Conservation (phyloP, 2,329 filamentous ascomycete species). For the Leptodontidium sp. region DNA sequence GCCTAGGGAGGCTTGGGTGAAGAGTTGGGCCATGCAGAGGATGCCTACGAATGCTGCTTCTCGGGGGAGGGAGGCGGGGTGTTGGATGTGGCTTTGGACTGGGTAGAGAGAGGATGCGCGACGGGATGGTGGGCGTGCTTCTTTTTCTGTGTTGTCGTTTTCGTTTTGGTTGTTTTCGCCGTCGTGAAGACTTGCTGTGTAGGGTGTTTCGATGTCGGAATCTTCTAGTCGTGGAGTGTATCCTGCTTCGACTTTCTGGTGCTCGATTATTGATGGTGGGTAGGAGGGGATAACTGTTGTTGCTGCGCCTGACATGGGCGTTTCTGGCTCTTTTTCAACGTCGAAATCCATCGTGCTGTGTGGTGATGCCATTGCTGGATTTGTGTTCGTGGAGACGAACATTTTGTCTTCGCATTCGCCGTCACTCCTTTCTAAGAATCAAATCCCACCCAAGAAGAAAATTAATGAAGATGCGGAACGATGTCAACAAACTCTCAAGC, state of each 20-base stretch:
- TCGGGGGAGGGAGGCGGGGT: conserved; percentile 36
- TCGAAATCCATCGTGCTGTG: conserved; percentile 2
- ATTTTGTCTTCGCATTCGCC: background rate
- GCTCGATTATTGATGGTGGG: background rate
- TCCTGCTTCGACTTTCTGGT: background rate
- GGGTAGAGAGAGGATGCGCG: conserved; percentile 21
- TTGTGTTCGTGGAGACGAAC: background rate
- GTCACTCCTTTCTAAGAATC: background rate
- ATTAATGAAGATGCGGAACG: too few relatives aligned
- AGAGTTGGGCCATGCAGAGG: conserved; percentile 57
- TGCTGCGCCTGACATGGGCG: background rate
- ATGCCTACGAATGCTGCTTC: conserved; percentile 52
- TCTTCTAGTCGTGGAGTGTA: background rate
- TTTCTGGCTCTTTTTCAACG: background rate
- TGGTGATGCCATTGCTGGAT: background rate
- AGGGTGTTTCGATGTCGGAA: background rate
- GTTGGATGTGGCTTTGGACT: conserved; percentile 22
- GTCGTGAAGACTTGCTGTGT: conserved; percentile 1
- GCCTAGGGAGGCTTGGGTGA: conserved; percentile 58
- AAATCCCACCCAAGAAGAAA: too few relatives aligned
- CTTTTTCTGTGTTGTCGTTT: background rate
- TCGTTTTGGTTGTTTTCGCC: background rate
- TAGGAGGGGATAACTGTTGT: conserved; percentile 4
- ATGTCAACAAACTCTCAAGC: too few relatives aligned
- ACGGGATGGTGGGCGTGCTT: background rate